Evolutionary conservation across 2,329 filamentous ascomycete genomes (phyloP), one percentile per base, ranked within the genome.

Genomic region (Berkeleyomyces basicola): DNA sequence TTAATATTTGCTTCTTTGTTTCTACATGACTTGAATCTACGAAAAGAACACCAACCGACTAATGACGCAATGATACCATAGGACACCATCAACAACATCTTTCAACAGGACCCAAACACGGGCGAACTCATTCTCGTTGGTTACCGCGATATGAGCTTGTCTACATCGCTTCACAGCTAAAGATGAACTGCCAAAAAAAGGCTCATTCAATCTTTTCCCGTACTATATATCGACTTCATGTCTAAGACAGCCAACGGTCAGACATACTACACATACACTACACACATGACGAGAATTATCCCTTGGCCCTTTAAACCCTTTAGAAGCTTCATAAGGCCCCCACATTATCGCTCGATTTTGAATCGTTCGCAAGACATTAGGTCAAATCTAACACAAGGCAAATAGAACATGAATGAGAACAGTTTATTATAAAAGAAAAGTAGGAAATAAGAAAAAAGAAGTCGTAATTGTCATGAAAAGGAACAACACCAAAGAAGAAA

Each of bases 81-180:
- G 73, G 72, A 74, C 33, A 69, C 70, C 31, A 70, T 75, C 66
- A 72, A 72, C 63, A 65, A 68, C 6, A 68, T 75, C 2, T 75
- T 75, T 66, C 73, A 71, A 7, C 69, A 69, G 43, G 72, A 75
- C 58, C 73, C 73, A 3, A 71, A 70, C 59, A 75, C 73, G 7
- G 74, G 73, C 53, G 71, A 72, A 44, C 66, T 75, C 47, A 73
- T 69, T 42, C 70, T 75, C 11, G 71, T 71, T 6, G 73, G 71
- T 3, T 75, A 72, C 59, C 67, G 73, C 58, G 72, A 75, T 63
- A 69, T 71, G n/a, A 70, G 67, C 33, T 69, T 74, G 10, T 67
- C 69, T 0, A 67, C 73, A 46, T 68, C 71, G 43, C 74, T 72
- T 71, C 66, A 53, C 4, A 23, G n/a, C 10, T 53, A 10, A 5